Evolutionary conservation across 1,284 basidiomycete species (phyloP).

Genomic region (Dichomitus squalens): DNA sequence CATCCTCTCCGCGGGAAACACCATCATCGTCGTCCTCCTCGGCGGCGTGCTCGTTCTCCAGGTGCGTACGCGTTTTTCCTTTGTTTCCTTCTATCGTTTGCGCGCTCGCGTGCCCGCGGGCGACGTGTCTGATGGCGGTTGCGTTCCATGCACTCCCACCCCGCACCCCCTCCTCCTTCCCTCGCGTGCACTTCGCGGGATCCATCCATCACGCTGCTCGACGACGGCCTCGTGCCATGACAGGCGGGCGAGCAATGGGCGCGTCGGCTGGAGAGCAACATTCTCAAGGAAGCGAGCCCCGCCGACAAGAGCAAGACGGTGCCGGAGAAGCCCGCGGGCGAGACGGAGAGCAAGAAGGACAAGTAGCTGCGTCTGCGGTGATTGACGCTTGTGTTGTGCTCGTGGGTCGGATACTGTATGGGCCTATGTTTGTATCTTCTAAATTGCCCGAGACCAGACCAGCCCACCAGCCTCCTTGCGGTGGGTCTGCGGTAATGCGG

Average conservation of each 20-base stretch:
- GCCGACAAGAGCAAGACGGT: conserved; percentile 14
- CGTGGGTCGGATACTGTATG: background rate
- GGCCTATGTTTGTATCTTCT: background rate
- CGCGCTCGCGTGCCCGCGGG: conserved; percentile 4
- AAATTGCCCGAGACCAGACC: background rate
- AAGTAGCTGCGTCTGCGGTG: conserved; percentile 25
- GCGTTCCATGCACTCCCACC: background rate
- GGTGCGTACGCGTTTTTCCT: conserved; percentile 45
- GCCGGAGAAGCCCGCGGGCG: conserved; percentile 12
- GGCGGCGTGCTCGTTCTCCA: conserved; percentile 69
- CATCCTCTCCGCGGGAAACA: conserved; percentile 82
- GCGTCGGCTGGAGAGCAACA: conserved; percentile 62
- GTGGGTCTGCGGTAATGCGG: background rate
- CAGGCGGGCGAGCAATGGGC: conserved; percentile 90
- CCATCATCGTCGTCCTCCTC: conserved; percentile 73
- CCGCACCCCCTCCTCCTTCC: background rate
- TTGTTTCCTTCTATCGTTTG: conserved; percentile 8
- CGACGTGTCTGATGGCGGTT: conserved; percentile 10
- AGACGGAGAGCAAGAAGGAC: conserved; percentile 38
- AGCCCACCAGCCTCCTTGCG: background rate
- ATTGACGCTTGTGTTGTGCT: background rate
- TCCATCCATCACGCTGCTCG: too few species aligned
- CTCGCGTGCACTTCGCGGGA: background rate
- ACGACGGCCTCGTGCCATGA: conserved; percentile 2
- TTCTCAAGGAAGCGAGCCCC: conserved; percentile 40